Base-by-base conservation (phyloP, 345 rosid genomes). In the Populus simonii region DNA sequence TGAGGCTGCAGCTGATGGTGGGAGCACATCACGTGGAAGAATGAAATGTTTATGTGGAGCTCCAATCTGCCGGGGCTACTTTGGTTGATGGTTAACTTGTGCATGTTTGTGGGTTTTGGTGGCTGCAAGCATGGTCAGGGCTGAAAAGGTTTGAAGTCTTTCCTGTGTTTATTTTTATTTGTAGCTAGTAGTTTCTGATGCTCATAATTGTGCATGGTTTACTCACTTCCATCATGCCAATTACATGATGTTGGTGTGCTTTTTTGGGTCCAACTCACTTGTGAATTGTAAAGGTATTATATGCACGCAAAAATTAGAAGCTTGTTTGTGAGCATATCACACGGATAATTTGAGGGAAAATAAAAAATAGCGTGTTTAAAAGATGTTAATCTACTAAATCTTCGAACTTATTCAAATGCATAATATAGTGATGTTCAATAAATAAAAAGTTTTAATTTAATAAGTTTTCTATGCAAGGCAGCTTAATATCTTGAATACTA, bases 21-120 rank as follows among this genome's bases (percentile, higher is more conserved):
- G 27, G 31, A 39, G 51, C 53, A 23, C 81, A 49, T 59, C 72
- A 8, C 55, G 61, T 72, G 86, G 88, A 81, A 88, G 84, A 84
- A 87, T 81, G 81, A 87, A 72, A 78, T 93, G 98, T 78, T 76
- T 86, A 0, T 93, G 97, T 81, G 92, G 93, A 66, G 86, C 92
- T 41, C 74, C 80, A 47, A 83, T 79, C 33, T 93, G 98, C 73
- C 80, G 74, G 68, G 80, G 74, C 45, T 31, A 20, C 31, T 77
- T 70, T 43, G 63, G 70, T 70, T 77, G 70, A 77, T 43, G 31
- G 29, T 57, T 76, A 23, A 43, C 25, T 2, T 22, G n/a, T 38
- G 25, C 11, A 68, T 33, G n/a, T 31, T 15, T 38, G 8, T 41
- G 74, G 39, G 69, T 23, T 6, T 55, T 76, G 29, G 71, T 38